A percentile compares a stretch with the other conserved stretches of the same genome.
Evolutionary conservation across 352 stramenopile species (phyloP).

Genomic region (Aphanomyces astaci): DNA sequence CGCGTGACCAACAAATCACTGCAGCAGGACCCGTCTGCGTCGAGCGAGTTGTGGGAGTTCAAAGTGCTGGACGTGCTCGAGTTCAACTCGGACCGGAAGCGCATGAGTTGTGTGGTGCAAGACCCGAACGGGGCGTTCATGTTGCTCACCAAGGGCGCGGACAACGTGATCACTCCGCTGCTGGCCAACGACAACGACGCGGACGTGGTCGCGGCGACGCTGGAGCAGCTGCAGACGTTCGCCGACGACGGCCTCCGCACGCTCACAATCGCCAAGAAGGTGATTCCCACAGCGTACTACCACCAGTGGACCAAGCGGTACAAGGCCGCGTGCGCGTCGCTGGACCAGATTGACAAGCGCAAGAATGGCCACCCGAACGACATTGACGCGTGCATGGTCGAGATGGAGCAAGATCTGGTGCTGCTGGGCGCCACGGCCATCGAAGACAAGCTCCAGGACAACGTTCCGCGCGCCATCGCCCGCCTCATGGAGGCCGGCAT

Average conservation of each 20-base stretch:
- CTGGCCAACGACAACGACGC: slow-evolving; percentile 51
- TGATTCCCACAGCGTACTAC: slow-evolving; percentile 52
- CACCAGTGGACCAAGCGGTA: slow-evolving; percentile 53
- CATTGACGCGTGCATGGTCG: slow-evolving; percentile 62
- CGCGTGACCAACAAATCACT: slow-evolving; percentile 40
- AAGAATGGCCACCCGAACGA: slow-evolving; percentile 55
- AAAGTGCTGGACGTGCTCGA: slow-evolving; percentile 91
- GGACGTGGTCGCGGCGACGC: slow-evolving; percentile 49
- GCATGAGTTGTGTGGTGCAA: slow-evolving; percentile 72
- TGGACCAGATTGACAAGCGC: slow-evolving; percentile 77
- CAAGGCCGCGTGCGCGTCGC: slow-evolving; percentile 48
- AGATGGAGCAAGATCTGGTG: slow-evolving; percentile 75
- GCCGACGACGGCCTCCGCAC: slow-evolving; percentile 78
- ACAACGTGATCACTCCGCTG: slow-evolving; percentile 87
- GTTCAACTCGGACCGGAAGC: slow-evolving; percentile 89
- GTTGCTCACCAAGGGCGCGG: slow-evolving; percentile 85
- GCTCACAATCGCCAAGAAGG: slow-evolving; percentile 61
- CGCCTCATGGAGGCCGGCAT: slow-evolving; percentile 75
- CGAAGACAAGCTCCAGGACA: slow-evolving; percentile 90
- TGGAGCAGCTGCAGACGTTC: slow-evolving; percentile 67
- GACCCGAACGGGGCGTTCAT: slow-evolving; percentile 59
- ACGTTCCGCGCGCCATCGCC: slow-evolving; percentile 83
- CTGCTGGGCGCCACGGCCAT: slow-evolving; percentile 87
- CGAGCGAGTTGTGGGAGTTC: slow-evolving; percentile 49
- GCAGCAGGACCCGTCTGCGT: slow-evolving; percentile 32